A percentile compares a stretch with the other conserved stretches of the same genome.
phyloP scores from a whole-genome alignment of 192 early-diverging fungal genomes.

The Coemansia sp. region DNA sequence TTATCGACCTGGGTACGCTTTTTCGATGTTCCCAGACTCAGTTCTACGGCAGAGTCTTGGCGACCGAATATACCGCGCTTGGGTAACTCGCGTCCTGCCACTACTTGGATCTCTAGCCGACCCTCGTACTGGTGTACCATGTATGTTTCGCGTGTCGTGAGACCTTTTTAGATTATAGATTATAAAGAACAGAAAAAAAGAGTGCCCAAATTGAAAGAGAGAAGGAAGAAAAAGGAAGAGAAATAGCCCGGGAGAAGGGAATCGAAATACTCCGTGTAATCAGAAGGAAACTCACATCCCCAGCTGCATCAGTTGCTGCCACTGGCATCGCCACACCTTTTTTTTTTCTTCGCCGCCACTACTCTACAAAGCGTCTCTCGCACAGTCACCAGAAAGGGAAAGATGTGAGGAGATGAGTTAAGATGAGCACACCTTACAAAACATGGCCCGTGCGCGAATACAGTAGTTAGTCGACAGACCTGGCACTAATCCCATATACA shows the following conservation, averaged over 20 bases:
- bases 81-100: slow-evolving; percentile 52
- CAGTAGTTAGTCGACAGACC: background rate
- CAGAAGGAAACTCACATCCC: background rate
- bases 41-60: slow-evolving; percentile 48
- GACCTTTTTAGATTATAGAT: background rate
- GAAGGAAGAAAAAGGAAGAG: background rate
- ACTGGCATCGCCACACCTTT: background rate
- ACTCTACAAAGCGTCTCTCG: background rate
- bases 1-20: slow-evolving; percentile 55
- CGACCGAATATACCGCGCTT: slow-evolving; percentile 49
- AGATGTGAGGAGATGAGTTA: background rate
- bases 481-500: background rate
- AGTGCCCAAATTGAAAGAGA: background rate
- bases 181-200: background rate
- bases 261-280: slow-evolving; percentile 6
- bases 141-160: background rate
- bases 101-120: slow-evolving; percentile 49
- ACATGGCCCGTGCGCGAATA: background rate
- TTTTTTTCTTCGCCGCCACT: background rate
- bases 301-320: background rate
- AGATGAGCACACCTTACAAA: background rate
- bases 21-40: slow-evolving; percentile 43
- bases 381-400: background rate
- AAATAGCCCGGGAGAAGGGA: background rate
- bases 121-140: slow-evolving; percentile 32